These are phyloP conservation scores for Flaveria brownii DNA, from an alignment of 129 eudicot species.

Conservation along the genomic window DNA sequence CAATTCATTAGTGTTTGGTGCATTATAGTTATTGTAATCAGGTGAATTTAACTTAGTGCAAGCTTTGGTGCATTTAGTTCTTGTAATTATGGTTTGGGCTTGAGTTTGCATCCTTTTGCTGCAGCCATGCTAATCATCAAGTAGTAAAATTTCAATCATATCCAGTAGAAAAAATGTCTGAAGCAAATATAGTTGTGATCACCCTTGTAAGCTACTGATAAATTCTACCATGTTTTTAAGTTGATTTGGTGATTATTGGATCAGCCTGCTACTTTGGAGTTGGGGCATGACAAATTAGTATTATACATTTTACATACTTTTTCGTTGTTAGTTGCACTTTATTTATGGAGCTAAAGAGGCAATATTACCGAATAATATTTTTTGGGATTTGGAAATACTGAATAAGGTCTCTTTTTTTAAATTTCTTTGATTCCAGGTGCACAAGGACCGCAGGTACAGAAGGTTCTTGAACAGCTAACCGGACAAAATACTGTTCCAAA, in stretches of 20 bases:
- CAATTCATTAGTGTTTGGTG: too few species aligned
- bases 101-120: too few species aligned
- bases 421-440: slow-evolving; percentile 47
- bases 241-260: neutral
- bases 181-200: too few species aligned
- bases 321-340: neutral
- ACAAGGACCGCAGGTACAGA: slow-evolving; percentile 84
- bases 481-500: slow-evolving; percentile 94
- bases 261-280: neutral
- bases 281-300: neutral
- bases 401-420: neutral
- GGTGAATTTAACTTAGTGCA: neutral
- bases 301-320: neutral
- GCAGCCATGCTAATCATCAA: too few species aligned
- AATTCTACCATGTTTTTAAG: neutral
- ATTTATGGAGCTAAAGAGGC: neutral
- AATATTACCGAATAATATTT: neutral
- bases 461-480: slow-evolving; percentile 77
- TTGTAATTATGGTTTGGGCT: too few species aligned
- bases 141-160: too few species aligned
- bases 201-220: too few species aligned
- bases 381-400: slow-evolving; percentile 9
- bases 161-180: too few species aligned
- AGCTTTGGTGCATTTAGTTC: neutral
- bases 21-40: too few species aligned